Base-by-base conservation (phyloP, 2,329 filamentous ascomycete genomes). In the Fusarium chuoi region DNA sequence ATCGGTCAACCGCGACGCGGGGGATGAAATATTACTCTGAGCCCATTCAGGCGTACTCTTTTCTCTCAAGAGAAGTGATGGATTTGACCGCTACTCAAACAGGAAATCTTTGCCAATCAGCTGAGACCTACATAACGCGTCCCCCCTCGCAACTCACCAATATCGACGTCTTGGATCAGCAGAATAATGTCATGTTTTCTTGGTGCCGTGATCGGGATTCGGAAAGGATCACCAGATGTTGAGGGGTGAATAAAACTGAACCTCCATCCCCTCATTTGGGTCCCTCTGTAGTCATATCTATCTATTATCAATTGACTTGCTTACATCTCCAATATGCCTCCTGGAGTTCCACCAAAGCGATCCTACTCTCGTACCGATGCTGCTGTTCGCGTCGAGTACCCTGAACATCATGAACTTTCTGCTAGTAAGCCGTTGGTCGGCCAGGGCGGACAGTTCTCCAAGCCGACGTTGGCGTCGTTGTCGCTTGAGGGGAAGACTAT, bases 401-500 rank as follows among this genome's bases (percentile, higher is more conserved):
- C 94, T 1, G 88, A 90, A 36, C 92, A 94, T 78, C 83, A 89
- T 65, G 89, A 95, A 66, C 87, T 96, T 72, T 94, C 94, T 5
- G 87, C 88, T 33, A 92, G 90, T 62, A 85, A 86, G 61, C 92
- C 93, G 3, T 89, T 96, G 10, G 88, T 91, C 74, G 94, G 94
- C 45, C 89, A 93, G 49, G 93, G 93, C 62, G 94, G 94, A 20
- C 88, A 91, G 78, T 93, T 96, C 79, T 93, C 93, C 82, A 94
- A 94, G 85, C 92, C 94, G 22, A 97, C 95, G 0, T 88, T 98
- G 44, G 91, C 93, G 24, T 90, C 90, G 30, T 98, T 98, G 85
- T 96, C 94, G 8, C 89, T 98, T 28, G 92, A 97, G 81, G 93
- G 91, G 67, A 92, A 92, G 79, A 93, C 95, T 15, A 93, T 90